Evolutionary conservation across 2,329 filamentous ascomycete genomes (phyloP).

Genomic region (Lanzia echinophila): DNA sequence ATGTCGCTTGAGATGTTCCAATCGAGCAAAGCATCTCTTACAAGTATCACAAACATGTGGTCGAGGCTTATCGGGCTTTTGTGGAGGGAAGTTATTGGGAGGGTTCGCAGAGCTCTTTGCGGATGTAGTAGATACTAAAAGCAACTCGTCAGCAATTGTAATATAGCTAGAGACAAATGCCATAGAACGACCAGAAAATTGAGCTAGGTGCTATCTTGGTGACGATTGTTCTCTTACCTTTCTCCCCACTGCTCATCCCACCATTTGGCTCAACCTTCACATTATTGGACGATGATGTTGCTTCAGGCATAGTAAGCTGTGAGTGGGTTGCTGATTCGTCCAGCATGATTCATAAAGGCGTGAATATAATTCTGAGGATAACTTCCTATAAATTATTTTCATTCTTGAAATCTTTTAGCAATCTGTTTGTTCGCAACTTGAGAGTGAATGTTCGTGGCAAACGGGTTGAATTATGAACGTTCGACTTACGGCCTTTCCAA

Average conservation of each 20-base stretch:
- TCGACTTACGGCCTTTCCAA: slow-evolving; percentile 24
- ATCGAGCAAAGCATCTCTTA: slow-evolving; percentile 81
- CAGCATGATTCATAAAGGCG: slow-evolving; percentile 19
- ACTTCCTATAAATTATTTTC: slow-evolving; percentile 18
- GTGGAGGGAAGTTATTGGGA: slow-evolving; percentile 52
- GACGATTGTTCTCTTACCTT: slow-evolving; percentile 22
- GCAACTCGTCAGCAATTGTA: not conserved
- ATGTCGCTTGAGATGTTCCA: slow-evolving; percentile 96
- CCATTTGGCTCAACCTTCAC: slow-evolving; percentile 23
- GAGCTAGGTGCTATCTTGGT: not conserved
- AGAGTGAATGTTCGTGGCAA: slow-evolving; percentile 20
- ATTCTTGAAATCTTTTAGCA: slow-evolving; percentile 24
- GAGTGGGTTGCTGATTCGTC: slow-evolving; percentile 23
- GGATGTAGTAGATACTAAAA: not conserved
- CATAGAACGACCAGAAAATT: not conserved
- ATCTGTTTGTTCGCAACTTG: slow-evolving; percentile 17
- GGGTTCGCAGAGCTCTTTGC: slow-evolving; percentile 20
- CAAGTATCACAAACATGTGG: slow-evolving; percentile 93
- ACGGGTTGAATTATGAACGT: slow-evolving; percentile 10
- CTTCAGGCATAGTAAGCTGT: slow-evolving; percentile 26
- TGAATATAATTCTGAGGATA: slow-evolving; percentile 16
- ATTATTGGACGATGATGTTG: slow-evolving; percentile 21
- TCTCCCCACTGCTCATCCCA: slow-evolving; percentile 25
- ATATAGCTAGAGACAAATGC: not conserved
- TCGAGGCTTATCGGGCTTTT: slow-evolving; percentile 95